These are phyloP conservation scores for Leucogyrophana mollusca DNA, from an alignment of 768 basidiomycete species.

Conservation along the genomic window DNA sequence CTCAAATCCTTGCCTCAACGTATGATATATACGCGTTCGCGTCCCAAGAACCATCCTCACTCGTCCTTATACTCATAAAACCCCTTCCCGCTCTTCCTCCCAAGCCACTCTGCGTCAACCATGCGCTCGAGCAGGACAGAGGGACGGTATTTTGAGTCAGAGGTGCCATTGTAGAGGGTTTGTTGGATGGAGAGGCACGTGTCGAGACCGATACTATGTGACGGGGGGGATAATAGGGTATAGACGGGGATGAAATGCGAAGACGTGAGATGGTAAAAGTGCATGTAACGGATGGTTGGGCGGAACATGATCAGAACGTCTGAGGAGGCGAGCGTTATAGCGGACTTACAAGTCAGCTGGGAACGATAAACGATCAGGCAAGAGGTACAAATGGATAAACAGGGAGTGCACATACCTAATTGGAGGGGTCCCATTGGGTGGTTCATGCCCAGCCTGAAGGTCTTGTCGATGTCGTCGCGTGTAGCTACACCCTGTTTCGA, in stretches of 20 bases:
- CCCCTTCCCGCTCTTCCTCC: slow-evolving; percentile 89
- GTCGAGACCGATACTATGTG: slow-evolving; percentile 86
- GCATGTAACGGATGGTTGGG: too few relatives aligned
- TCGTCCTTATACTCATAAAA: slow-evolving; percentile 78
- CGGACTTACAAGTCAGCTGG: slow-evolving; percentile 32
- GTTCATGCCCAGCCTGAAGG: slow-evolving; percentile 89
- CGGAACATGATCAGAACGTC: too few relatives aligned
- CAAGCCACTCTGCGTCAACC: slow-evolving; percentile 96
- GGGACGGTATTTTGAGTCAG: slow-evolving; percentile 94
- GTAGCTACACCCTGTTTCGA: slow-evolving; percentile 78
- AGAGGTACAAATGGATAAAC: slow-evolving; percentile 3
- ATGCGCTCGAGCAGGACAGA: slow-evolving; percentile 87
- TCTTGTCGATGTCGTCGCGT: slow-evolving; percentile 93
- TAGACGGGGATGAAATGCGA: background rate
- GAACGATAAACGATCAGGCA: background rate
- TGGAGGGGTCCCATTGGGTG: slow-evolving; percentile 95
- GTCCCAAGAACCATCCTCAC: slow-evolving; percentile 2
- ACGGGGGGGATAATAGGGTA: background rate
- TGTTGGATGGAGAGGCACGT: slow-evolving; percentile 94
- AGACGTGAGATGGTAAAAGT: background rate
- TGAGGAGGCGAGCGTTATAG: background rate
- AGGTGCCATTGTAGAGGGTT: slow-evolving; percentile 83
- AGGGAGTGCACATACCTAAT: slow-evolving; percentile 46
- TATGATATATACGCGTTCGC: too few relatives aligned
- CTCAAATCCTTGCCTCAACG: too few relatives aligned